phyloP scores from a whole-genome alignment of 2,329 filamentous ascomycete genomes.

The Botrytis pseudocinerea region DNA sequence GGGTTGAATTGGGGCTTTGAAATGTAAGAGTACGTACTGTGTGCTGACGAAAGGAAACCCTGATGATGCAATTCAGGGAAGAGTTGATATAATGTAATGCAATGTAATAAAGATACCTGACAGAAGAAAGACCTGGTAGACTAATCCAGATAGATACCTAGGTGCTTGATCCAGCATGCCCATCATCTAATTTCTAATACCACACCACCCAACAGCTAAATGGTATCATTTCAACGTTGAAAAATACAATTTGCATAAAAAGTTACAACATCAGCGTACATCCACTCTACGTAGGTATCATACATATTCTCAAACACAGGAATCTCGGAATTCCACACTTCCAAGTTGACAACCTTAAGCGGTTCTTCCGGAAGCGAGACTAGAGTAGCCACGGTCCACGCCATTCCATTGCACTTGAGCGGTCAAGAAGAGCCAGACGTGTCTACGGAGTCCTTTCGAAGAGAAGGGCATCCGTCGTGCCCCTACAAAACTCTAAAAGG shows the following conservation, averaged over 20 bases:
- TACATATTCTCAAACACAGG: background rate
- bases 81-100: constrained; percentile 13
- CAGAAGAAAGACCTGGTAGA: background rate
- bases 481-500: background rate
- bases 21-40: too few relatives aligned
- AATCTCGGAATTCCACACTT: background rate
- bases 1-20: background rate
- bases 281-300: background rate
- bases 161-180: background rate
- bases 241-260: background rate
- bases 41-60: too few relatives aligned
- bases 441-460: background rate
- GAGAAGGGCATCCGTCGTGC: background rate
- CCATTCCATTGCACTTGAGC: constrained; percentile 21
- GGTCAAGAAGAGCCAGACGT: constrained; percentile 22
- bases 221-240: background rate
- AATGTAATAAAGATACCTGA: background rate
- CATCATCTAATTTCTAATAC: background rate
- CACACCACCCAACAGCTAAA: background rate
- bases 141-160: background rate
- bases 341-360: background rate
- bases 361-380: background rate
- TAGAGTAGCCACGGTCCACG: constrained; percentile 2
- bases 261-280: background rate
- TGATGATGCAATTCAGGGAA: constrained; percentile 15